Evolutionary conservation across 2,329 filamentous ascomycete species (phyloP).

Genomic region (Neonectria faginata): DNA sequence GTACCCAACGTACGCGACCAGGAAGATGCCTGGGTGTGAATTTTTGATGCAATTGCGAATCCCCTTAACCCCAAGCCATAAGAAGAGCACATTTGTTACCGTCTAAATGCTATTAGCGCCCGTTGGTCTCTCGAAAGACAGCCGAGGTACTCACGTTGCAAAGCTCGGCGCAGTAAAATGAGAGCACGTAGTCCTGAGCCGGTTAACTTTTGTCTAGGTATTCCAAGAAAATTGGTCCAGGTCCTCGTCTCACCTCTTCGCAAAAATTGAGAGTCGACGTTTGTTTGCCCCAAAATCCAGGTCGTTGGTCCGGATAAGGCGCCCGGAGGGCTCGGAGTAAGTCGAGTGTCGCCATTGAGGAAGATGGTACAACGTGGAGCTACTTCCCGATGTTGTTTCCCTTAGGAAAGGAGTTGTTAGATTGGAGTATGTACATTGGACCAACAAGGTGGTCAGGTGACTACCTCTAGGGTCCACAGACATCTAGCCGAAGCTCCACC

Average conservation of each 20-base stretch:
- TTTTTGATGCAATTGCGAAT: slow-evolving; percentile 78
- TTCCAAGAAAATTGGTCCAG: not conserved
- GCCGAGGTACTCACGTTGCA: slow-evolving; percentile 65
- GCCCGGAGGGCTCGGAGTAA: slow-evolving; percentile 41
- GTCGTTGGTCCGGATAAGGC: slow-evolving; percentile 59
- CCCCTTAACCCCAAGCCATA: slow-evolving; percentile 81
- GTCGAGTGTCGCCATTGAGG: slow-evolving; percentile 27
- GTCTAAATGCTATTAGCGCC: slow-evolving; percentile 61
- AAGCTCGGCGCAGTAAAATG: slow-evolving; percentile 80
- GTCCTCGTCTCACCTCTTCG: slow-evolving; percentile 70
- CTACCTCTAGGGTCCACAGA: too few species aligned
- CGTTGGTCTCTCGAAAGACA: not conserved
- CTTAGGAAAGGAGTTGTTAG: not conserved
- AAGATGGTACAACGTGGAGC: slow-evolving; percentile 5
- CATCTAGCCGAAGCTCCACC: too few species aligned
- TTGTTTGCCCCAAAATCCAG: slow-evolving; percentile 75
- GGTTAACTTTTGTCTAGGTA: slow-evolving; percentile 1
- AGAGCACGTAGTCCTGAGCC: slow-evolving; percentile 72
- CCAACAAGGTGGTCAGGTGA: too few species aligned
- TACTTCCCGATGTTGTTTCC: not conserved
- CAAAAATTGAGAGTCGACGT: slow-evolving; percentile 84
- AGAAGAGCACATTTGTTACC: slow-evolving; percentile 84
- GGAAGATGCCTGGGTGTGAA: slow-evolving; percentile 80
- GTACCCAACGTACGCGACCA: slow-evolving; percentile 70
- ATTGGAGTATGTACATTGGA: too few species aligned